Conservation (phyloP, 768 basidiomycete genomes). For the Leccinum truebloodii region DNA sequence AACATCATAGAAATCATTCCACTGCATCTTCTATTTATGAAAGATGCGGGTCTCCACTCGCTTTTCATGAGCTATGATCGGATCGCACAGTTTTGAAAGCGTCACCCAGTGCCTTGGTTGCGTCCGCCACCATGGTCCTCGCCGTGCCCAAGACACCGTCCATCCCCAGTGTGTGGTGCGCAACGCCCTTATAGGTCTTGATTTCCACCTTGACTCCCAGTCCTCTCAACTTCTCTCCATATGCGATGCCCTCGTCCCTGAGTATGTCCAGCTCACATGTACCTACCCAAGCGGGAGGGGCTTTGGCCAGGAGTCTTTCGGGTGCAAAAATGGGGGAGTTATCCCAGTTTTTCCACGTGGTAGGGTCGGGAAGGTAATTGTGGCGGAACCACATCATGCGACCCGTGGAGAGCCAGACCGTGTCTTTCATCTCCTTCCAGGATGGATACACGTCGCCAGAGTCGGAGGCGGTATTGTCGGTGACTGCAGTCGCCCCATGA, state of each 20-base stretch:
- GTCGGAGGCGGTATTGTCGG: slow-evolving; percentile 63
- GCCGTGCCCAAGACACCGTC: slow-evolving; percentile 42
- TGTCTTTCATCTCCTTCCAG: slow-evolving; percentile 58
- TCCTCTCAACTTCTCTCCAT: slow-evolving; percentile 54
- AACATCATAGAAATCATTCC: slow-evolving; percentile 21
- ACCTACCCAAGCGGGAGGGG: slow-evolving; percentile 61
- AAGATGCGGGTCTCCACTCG: neutral
- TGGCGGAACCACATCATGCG: slow-evolving; percentile 74
- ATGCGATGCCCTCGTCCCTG: slow-evolving; percentile 63
- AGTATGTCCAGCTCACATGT: slow-evolving; percentile 69
- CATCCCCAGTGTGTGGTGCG: slow-evolving; percentile 76
- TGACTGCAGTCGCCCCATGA: slow-evolving; percentile 38
- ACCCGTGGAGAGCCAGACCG: slow-evolving; percentile 58
- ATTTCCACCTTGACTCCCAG: slow-evolving; percentile 56
- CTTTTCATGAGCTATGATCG: neutral
- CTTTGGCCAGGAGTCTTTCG: slow-evolving; percentile 46
- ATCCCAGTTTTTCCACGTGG: slow-evolving; percentile 64
- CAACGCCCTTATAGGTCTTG: slow-evolving; percentile 54
- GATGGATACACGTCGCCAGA: slow-evolving; percentile 40
- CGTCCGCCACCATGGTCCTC: slow-evolving; percentile 22
- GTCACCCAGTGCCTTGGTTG: slow-evolving; percentile 22
- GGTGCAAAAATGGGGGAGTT: slow-evolving; percentile 74
- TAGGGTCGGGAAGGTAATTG: slow-evolving; percentile 64
- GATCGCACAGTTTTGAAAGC: slow-evolving; percentile 12
- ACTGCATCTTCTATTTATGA: neutral